Percentiles rank a stretch among this genome's conserved stretches.
Conservation (phyloP, 2,329 filamentous ascomycete genomes). For the Pestalotiopsis fici region DNA sequence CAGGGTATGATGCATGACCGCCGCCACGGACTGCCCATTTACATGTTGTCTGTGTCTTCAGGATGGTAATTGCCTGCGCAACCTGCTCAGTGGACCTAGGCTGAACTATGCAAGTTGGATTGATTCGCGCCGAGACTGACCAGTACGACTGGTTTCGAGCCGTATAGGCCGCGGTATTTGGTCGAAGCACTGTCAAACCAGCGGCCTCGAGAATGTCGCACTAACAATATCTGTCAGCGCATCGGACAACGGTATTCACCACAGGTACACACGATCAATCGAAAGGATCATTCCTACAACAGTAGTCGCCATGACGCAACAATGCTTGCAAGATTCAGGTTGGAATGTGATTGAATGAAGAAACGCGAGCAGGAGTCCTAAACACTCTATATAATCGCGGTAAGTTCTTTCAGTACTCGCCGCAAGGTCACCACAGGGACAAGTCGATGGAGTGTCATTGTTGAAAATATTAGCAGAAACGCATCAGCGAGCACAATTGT, state of each 20-base stretch:
- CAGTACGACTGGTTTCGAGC: not conserved
- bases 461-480: too few relatives aligned
- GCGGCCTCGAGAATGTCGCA: not conserved
- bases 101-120: slow-evolving; percentile 1
- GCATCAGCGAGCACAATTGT: too few relatives aligned
- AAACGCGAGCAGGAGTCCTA: too few relatives aligned
- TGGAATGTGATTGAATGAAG: too few relatives aligned
- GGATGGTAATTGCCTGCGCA: not conserved
- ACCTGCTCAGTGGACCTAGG: not conserved
- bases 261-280: not conserved
- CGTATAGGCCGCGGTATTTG: not conserved
- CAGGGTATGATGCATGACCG: not conserved
- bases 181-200: not conserved
- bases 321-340: too few relatives aligned
- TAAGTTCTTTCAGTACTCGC: too few relatives aligned
- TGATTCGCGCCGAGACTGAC: not conserved
- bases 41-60: slow-evolving; percentile 3
- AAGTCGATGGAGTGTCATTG: too few relatives aligned
- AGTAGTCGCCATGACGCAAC: too few relatives aligned
- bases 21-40: slow-evolving; percentile 3
- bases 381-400: too few relatives aligned
- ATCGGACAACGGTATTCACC: not conserved
- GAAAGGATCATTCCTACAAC: too few relatives aligned
- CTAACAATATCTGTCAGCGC: not conserved
- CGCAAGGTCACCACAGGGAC: too few relatives aligned